Evolutionary conservation across 1,284 basidiomycete species (phyloP).

Genomic region (Apiotrichum mycotoxinovorans): DNA sequence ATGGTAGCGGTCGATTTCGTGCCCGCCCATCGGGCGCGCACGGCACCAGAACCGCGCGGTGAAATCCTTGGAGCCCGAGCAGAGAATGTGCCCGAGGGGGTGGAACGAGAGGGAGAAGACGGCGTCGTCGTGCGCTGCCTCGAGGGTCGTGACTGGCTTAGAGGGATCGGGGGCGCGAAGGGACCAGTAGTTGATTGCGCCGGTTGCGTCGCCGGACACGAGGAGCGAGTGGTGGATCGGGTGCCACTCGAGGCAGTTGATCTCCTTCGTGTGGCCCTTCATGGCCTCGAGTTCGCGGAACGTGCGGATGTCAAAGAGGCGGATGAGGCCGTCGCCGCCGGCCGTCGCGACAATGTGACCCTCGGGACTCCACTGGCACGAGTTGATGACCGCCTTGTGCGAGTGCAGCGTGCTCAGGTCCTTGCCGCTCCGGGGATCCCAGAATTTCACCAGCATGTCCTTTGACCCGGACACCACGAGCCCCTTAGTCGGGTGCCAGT

Average conservation of each 20-base stretch:
- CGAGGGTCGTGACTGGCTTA: slow-evolving; percentile 71
- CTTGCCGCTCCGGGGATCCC: slow-evolving; percentile 90
- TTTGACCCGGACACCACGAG: slow-evolving; percentile 90
- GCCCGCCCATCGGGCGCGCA: slow-evolving; percentile 59
- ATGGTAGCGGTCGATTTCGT: slow-evolving; percentile 60
- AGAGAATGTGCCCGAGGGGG: slow-evolving; percentile 90
- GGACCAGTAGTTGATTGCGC: slow-evolving; percentile 89
- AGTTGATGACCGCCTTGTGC: slow-evolving; percentile 96
- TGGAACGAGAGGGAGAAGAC: slow-evolving; percentile 95
- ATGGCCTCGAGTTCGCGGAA: slow-evolving; percentile 92
- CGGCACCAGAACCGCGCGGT: slow-evolving; percentile 97
- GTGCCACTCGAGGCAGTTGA: slow-evolving; percentile 95
- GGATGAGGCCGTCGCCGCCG: slow-evolving; percentile 86
- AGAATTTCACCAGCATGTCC: slow-evolving; percentile 98
- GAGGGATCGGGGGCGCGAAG: slow-evolving; percentile 54
- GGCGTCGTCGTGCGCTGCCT: slow-evolving; percentile 93
- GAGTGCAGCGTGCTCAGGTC: slow-evolving; percentile 87
- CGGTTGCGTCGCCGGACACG: slow-evolving; percentile 89
- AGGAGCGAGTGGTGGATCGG: slow-evolving; percentile 82
- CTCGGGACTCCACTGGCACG: slow-evolving; percentile 85
- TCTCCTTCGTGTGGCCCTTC: slow-evolving; percentile 95
- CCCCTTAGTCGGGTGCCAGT: slow-evolving; percentile 97
- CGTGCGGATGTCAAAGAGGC: slow-evolving; percentile 95
- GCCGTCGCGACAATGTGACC: slow-evolving; percentile 91
- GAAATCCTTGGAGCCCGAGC: slow-evolving; percentile 90